A percentile compares a stretch with the other conserved stretches of the same genome.
These are phyloP conservation scores for Grosmannia serpens DNA, from an alignment of 2,329 filamentous ascomycete species.

Conservation along the genomic window DNA sequence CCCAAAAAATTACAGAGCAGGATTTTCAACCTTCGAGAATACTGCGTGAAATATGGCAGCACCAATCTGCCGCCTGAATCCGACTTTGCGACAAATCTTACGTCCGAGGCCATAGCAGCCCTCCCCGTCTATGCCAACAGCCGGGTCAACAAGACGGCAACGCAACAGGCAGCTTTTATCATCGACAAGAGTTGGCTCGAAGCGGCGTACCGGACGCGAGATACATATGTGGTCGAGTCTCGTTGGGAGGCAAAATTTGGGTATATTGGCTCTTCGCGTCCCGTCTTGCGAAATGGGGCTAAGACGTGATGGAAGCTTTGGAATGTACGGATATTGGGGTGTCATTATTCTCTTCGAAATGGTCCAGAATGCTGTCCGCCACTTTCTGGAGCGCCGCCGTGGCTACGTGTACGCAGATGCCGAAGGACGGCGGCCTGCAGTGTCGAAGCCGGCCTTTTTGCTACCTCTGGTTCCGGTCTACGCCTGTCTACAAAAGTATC, in stretches of 20 bases:
- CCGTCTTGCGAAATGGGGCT: neutral
- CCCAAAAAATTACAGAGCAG: neutral
- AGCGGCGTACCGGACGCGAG: neutral
- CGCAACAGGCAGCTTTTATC: neutral
- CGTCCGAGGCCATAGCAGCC: neutral
- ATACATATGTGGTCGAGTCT: neutral
- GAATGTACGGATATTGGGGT: conserved; percentile 5
- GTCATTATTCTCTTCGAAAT: conserved; percentile 1
- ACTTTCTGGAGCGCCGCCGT: neutral
- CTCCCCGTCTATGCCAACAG: neutral
- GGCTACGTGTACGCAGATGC: neutral
- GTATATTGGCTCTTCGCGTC: neutral
- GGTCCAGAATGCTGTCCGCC: neutral
- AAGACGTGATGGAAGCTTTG: neutral
- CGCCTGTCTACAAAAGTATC: neutral
- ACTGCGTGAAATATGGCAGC: neutral
- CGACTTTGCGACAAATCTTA: neutral
- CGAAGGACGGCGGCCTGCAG: neutral
- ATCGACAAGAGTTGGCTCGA: neutral
- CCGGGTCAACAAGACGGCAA: neutral
- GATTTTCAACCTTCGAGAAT: neutral
- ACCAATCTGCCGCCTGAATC: neutral
- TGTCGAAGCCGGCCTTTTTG: neutral
- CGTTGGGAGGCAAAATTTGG: neutral
- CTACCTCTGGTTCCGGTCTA: neutral